Conservation (phyloP, 306 rosid species). For the Castanea mollissima region DNA sequence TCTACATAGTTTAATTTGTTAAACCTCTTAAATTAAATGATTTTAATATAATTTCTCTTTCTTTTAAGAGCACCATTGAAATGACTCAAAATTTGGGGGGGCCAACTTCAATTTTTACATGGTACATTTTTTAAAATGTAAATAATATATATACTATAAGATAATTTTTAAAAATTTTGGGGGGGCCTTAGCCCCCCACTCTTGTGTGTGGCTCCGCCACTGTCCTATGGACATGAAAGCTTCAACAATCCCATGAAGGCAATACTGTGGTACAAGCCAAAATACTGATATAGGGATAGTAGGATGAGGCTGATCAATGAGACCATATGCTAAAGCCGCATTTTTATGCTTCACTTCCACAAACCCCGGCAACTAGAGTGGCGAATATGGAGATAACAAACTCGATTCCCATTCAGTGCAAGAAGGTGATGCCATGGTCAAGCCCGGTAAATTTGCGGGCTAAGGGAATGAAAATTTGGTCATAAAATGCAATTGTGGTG, state of each 20-base stretch:
- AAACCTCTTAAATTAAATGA: too few relatives aligned
- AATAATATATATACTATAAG: too few relatives aligned
- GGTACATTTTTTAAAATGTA: too few relatives aligned
- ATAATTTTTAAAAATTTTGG: too few relatives aligned
- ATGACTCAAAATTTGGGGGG: too few relatives aligned
- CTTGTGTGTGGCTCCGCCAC: too few relatives aligned
- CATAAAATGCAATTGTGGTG: constrained; percentile 65
- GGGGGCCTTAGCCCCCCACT: too few relatives aligned
- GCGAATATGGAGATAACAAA: constrained; percentile 67
- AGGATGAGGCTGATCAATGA: constrained; percentile 35
- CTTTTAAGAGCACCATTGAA: too few relatives aligned
- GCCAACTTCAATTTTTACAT: too few relatives aligned
- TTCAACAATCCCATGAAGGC: constrained; percentile 90
- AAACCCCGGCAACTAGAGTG: constrained; percentile 71
- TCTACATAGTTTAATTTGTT: too few relatives aligned
- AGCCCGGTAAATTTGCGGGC: constrained; percentile 70
- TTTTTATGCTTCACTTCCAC: constrained; percentile 62
- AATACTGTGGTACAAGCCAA: constrained; percentile 88
- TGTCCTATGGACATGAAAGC: constrained; percentile 66
- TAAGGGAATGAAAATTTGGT: constrained; percentile 57
- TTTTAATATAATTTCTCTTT: too few relatives aligned
- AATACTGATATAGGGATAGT: constrained; percentile 70
- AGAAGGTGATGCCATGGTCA: constrained; percentile 77
- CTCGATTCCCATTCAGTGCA: constrained; percentile 86
- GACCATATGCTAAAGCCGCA: constrained; percentile 47